Evolutionary conservation across 2,329 filamentous ascomycete species (phyloP).

Genomic region (Diaporthe sp.): DNA sequence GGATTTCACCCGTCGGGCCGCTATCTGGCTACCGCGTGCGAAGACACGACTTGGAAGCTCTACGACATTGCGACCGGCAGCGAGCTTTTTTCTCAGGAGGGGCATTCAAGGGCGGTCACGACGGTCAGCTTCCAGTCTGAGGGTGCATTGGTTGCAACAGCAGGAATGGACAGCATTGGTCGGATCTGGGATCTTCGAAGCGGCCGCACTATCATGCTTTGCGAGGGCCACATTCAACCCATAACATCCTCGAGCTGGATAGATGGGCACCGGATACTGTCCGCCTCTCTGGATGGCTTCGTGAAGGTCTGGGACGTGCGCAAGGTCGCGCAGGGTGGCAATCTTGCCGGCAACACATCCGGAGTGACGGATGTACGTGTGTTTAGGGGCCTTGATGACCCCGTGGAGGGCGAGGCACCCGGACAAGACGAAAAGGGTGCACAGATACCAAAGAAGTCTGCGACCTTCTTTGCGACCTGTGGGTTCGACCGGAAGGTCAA

Average conservation of each 20-base stretch:
- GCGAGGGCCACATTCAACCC: slow-evolving; percentile 92
- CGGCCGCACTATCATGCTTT: slow-evolving; percentile 93
- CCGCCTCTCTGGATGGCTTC: slow-evolving; percentile 92
- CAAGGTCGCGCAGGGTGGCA: slow-evolving; percentile 84
- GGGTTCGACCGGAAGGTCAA: slow-evolving; percentile 97
- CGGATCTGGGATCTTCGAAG: slow-evolving; percentile 95
- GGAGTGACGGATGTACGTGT: slow-evolving; percentile 93
- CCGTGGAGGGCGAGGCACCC: slow-evolving; percentile 69
- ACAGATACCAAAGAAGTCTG: slow-evolving; percentile 81
- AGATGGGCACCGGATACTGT: slow-evolving; percentile 92
- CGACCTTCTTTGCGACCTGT: slow-evolving; percentile 89
- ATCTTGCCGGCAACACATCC: slow-evolving; percentile 89
- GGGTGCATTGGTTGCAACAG: slow-evolving; percentile 89
- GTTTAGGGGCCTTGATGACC: slow-evolving; percentile 89
- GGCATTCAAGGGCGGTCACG: slow-evolving; percentile 94
- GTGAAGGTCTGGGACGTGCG: slow-evolving; percentile 98
- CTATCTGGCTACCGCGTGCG: slow-evolving; percentile 92
- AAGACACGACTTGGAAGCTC: slow-evolving; percentile 95
- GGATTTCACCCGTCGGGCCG: slow-evolving; percentile 94
- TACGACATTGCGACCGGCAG: slow-evolving; percentile 92
- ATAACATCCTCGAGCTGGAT: slow-evolving; percentile 95
- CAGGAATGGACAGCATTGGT: slow-evolving; percentile 94
- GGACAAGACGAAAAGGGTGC: slow-evolving; percentile 73
- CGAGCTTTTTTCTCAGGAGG: slow-evolving; percentile 90
- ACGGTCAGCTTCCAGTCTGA: slow-evolving; percentile 90